Conservation (phyloP, 768 basidiomycete genomes). For the Suillus paluster region DNA sequence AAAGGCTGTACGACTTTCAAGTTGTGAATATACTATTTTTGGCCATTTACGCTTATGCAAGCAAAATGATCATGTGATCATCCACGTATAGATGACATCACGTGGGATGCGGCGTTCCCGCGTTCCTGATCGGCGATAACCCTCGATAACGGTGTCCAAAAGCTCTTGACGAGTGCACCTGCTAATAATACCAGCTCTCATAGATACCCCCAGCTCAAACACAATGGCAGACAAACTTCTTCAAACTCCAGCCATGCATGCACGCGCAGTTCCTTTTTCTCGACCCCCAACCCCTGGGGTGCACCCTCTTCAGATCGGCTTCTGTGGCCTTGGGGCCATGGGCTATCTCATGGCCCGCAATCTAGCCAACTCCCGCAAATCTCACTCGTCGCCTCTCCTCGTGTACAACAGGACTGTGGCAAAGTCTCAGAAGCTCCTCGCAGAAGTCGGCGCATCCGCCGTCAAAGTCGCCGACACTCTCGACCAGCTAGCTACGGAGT, state of each 20-base stretch:
- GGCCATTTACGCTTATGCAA: not conserved
- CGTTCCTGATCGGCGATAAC: not conserved
- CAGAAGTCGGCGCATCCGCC: slow-evolving; percentile 57
- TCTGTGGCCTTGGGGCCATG: slow-evolving; percentile 63
- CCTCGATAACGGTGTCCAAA: not conserved
- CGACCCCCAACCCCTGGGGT: slow-evolving; percentile 57
- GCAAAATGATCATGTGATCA: too few species aligned
- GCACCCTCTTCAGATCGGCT: slow-evolving; percentile 47
- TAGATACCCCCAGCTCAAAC: slow-evolving; percentile 2
- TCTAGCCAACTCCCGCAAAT: slow-evolving; percentile 58
- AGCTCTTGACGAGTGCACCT: not conserved
- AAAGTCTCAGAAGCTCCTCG: slow-evolving; percentile 60
- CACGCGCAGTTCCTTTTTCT: slow-evolving; percentile 52
- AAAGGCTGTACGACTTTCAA: not conserved
- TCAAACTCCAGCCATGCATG: slow-evolving; percentile 14
- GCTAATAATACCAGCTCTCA: not conserved
- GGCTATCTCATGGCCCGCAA: slow-evolving; percentile 81
- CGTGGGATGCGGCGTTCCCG: not conserved
- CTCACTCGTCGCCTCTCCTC: slow-evolving; percentile 56
- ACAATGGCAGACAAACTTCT: slow-evolving; percentile 13
- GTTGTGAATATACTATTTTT: not conserved
- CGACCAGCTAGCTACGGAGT: slow-evolving; percentile 63
- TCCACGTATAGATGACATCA: too few species aligned
- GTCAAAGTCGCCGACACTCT: slow-evolving; percentile 60
- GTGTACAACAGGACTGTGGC: slow-evolving; percentile 77